These are phyloP conservation scores for Melocanna baccifera DNA, from an alignment of 176 grass and related monocot species.

Conservation along the genomic window DNA sequence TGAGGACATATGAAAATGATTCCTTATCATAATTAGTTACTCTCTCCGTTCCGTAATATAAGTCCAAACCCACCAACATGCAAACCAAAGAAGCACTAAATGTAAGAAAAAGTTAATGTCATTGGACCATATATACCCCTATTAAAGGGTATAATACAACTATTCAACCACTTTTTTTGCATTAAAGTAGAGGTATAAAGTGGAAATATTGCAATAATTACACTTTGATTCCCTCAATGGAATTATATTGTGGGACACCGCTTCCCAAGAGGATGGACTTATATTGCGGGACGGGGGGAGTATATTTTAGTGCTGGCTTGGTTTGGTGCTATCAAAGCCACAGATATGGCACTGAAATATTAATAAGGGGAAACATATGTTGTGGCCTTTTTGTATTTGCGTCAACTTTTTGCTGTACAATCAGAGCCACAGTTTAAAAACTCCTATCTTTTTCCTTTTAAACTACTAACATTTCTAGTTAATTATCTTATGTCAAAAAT, in stretches of 20 bases:
- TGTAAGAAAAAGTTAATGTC: no score
- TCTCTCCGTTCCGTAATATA: no score
- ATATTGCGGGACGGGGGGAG: no score
- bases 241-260: no score
- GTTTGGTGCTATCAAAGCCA: neutral
- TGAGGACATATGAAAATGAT: neutral
- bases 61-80: no score
- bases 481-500: slow-evolving; percentile 13
- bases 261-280: neutral
- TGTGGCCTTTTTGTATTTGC: neutral
- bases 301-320: neutral
- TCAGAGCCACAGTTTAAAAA: slow-evolving; percentile 3
- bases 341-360: neutral
- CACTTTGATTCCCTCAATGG: no score
- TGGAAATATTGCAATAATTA: no score
- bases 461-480: neutral
- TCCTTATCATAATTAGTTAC: neutral
- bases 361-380: neutral
- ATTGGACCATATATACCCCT: no score
- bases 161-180: no score
- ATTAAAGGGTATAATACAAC: no score
- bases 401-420: neutral
- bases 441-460: slow-evolving; percentile 16
- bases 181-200: no score
- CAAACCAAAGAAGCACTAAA: no score